These are phyloP conservation scores for Zygnema circumcarinatum DNA, from an alignment of 139 green algal genomes.

Conservation along the genomic window DNA sequence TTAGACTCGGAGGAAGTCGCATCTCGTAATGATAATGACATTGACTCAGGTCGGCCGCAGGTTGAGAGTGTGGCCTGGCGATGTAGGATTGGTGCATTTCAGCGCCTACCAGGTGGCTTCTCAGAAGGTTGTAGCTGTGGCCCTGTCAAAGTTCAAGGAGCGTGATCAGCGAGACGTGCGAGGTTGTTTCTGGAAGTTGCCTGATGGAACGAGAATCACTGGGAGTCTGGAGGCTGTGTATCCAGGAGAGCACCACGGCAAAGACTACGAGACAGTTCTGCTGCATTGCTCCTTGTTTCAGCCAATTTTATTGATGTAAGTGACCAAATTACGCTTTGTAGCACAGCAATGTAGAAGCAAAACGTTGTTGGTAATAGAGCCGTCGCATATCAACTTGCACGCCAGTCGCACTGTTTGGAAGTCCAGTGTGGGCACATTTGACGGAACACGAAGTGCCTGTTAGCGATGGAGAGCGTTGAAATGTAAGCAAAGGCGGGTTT, in stretches of 20 bases:
- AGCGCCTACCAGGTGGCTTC: slow-evolving; percentile 20
- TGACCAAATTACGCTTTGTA: not conserved
- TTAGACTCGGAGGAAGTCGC: no score
- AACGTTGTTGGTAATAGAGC: not conserved
- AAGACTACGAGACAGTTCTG: slow-evolving; percentile 2
- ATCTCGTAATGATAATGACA: not conserved
- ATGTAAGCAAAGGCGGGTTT: no score
- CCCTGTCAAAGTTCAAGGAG: not conserved
- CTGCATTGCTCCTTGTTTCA: slow-evolving; percentile 20
- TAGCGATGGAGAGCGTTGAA: no score
- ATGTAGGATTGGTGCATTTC: slow-evolving; percentile 34
- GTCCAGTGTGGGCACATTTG: no score
- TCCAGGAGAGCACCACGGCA: slow-evolving; percentile 26
- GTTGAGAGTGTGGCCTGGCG: slow-evolving; percentile 2
- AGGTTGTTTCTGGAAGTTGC: not conserved
- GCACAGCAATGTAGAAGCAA: not conserved
- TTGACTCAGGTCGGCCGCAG: not conserved
- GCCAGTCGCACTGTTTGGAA: no score
- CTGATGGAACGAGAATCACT: not conserved
- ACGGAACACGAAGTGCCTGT: no score
- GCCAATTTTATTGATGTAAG: not conserved
- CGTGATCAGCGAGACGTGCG: not conserved
- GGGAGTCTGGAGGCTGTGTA: not conserved
- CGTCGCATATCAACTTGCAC: no score
- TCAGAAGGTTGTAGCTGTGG: not conserved